Percentiles rank a stretch among this genome's conserved stretches.
Conservation (phyloP, 345 rosid species). For the Rhodamnia argentea region DNA sequence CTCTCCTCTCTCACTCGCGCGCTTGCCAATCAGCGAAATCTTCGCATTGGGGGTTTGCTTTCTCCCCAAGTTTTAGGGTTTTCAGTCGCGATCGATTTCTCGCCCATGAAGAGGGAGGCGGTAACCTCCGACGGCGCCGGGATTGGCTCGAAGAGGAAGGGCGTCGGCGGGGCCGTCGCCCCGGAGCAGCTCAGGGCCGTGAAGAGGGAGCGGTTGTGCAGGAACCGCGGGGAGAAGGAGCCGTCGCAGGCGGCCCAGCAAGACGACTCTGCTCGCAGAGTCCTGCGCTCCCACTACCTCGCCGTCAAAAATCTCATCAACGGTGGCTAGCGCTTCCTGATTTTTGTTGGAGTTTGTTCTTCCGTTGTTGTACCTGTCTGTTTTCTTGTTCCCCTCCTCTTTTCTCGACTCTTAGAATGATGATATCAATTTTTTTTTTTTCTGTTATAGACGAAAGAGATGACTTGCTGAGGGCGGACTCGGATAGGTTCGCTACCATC, state of each 20-base stretch:
- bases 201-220: conserved; percentile 7
- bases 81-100: neutral
- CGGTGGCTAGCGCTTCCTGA: conserved; percentile 13
- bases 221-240: neutral
- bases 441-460: conserved; percentile 52
- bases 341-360: neutral
- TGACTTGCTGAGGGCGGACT: conserved; percentile 47
- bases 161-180: neutral
- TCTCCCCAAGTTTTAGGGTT: neutral
- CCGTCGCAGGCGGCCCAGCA: conserved; percentile 2
- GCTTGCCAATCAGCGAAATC: neutral
- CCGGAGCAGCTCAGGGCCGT: conserved; percentile 4
- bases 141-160: neutral
- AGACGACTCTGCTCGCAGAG: conserved; percentile 34
- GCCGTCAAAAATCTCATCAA: conserved; percentile 40
- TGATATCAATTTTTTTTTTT: neutral
- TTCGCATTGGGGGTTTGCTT: neutral
- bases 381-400: neutral
- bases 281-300: conserved; percentile 69
- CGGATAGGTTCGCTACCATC: conserved; percentile 46
- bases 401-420: neutral
- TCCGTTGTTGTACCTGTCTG: neutral
- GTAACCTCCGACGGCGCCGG: neutral
- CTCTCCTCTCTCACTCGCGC: neutral
- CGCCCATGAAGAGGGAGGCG: conserved; percentile 3